Base-by-base conservation (phyloP, 169 alveolate genomes). In the Babesia sp. region DNA sequence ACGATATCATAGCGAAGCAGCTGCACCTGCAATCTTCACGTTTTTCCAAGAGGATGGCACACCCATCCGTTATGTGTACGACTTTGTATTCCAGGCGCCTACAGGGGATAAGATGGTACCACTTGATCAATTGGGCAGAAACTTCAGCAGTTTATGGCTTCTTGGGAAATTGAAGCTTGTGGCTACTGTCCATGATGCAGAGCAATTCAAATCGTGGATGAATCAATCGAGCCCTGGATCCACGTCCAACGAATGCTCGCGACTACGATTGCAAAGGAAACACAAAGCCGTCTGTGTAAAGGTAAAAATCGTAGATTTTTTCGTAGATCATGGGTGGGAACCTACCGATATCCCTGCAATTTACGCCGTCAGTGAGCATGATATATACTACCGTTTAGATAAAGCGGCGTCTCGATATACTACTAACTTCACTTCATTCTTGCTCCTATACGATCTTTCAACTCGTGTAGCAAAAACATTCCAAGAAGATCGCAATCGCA, bases 1-100 rank as follows among this genome's bases (percentile, higher is more conserved):
- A 44, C 50, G 36, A 11, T 79, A 24, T 45, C 63, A 71, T 54
- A 24, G 78, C 55, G 87, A 79, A 46, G 31, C 75, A 5, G 75
- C 71, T n/a, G 42, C 69, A 31, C 87, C 87, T 31, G 39, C 69
- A 1, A 28, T 39, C 54, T 79, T 29, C 44, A 59, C 87, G 9
- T 70, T 51, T 44, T 79, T 69, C 75, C 83, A 58, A 46, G 82
- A 66, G 22, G 82, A 70, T 63, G 87, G 87, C 22, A 67, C 83
- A 12, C 60, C 72, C 44, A 42, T 58, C 28, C 41, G 87, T 8
- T 79, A 79, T 55, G 77, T 79, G 29, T 24, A 54, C 22, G 87
- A 79, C 36, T 79, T 79, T 31, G 44, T 56, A 8, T 9, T 79
- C 28, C 46, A 45, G 12, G 59, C 74, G 22, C 76, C 75, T 11